These are phyloP conservation scores for Fusarium poae DNA, from an alignment of 2,329 filamentous ascomycete species.

Conservation along the genomic window DNA sequence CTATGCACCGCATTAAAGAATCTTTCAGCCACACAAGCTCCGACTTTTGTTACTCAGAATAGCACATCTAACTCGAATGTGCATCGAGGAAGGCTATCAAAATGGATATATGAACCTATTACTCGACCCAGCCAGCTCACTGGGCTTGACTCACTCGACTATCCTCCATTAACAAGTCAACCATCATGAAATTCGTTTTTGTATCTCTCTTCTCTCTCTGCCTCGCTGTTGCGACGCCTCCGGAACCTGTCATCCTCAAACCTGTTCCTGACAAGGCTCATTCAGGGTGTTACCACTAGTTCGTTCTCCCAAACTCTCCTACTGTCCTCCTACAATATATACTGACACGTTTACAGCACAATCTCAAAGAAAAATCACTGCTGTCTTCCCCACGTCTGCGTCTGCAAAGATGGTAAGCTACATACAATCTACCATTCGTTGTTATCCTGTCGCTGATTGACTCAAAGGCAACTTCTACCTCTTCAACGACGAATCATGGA, in stretches of 20 bases:
- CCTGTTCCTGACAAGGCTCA: conserved; percentile 1
- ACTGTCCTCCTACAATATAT: rapidly evolving
- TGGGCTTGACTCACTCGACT: no score
- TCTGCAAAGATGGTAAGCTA: conserved; percentile 32
- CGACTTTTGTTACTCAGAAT: rapidly evolving
- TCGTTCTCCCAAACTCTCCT: background rate
- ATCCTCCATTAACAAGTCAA: background rate
- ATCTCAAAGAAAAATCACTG: conserved; percentile 15
- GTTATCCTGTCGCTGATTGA: background rate
- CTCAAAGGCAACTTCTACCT: conserved; percentile 24
- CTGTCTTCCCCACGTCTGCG: conserved; percentile 38
- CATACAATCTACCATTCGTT: rapidly evolving
- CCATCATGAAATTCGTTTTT: conserved; percentile 28
- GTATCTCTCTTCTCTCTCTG: conserved; percentile 5
- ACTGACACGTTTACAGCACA: conserved; percentile 14
- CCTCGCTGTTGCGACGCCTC: conserved; percentile 1
- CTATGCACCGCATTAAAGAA: background rate
- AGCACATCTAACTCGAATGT: no score
- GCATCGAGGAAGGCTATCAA: no score
- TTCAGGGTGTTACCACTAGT: conserved; percentile 29
- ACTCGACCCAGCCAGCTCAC: background rate
- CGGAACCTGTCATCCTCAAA: conserved; percentile 8
- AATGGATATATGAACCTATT: conserved; percentile 7
- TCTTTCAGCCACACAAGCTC: background rate
- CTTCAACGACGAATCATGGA: conserved; percentile 32